Conservation (phyloP, 192 early-diverging fungal species). For the Fimicolochytrium jonesii region DNA sequence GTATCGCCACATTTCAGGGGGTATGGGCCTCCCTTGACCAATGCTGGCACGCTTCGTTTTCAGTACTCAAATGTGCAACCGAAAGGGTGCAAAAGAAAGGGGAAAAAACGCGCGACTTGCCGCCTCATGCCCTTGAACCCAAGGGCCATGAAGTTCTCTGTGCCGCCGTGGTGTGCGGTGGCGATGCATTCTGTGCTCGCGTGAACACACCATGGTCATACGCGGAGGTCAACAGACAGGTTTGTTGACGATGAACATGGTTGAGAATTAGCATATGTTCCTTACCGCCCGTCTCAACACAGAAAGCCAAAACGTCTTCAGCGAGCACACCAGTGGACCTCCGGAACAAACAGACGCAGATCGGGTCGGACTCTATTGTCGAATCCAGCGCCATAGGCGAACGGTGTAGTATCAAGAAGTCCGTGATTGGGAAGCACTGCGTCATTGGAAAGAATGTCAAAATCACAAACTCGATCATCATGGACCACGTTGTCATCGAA, state of each 20-base stretch:
- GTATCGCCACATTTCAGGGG: no score
- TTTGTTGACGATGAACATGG: not conserved
- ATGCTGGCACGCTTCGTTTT: no score
- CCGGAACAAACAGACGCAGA: no score
- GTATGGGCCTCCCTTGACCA: no score
- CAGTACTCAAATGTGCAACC: not conserved
- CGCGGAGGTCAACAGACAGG: conserved; percentile 76
- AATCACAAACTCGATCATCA: conserved; percentile 89
- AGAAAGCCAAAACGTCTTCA: no score
- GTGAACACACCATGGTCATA: conserved; percentile 80
- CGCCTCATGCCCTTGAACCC: no score
- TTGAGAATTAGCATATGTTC: not conserved
- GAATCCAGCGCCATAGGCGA: conserved; percentile 87
- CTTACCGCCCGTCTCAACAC: no score
- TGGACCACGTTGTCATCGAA: conserved; percentile 92
- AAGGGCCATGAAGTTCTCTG: conserved; percentile 34
- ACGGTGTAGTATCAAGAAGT: conserved; percentile 88
- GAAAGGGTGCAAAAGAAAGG: no score
- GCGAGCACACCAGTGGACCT: no score
- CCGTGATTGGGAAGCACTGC: conserved; percentile 89
- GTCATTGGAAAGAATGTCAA: conserved; percentile 96
- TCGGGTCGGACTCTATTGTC: conserved; percentile 86
- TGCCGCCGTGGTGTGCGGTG: conserved; percentile 32
- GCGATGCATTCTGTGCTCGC: conserved; percentile 72
- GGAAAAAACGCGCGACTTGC: no score